Evolutionary conservation across 129 eudicot species (phyloP), one percentile per base, ranked within the genome.

Genomic region (Rutidosis leptorrhynchoides): DNA sequence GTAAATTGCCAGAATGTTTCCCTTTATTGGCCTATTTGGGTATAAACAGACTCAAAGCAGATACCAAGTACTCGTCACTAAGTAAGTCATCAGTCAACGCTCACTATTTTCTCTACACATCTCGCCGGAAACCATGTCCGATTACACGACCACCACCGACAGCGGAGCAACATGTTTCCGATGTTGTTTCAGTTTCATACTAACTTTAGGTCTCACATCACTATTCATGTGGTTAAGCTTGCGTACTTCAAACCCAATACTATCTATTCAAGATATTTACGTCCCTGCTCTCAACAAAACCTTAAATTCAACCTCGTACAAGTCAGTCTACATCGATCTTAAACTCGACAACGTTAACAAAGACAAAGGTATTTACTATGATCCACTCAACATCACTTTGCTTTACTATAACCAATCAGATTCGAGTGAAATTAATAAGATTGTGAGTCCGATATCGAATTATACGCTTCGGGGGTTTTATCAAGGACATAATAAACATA

Each of bases 141-240:
- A 67, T 68, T 68, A 45, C 74, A 17, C 5, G 74, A 21, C 10
- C 77, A 16, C 6, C 55, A 3, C 37, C 64, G 26, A 30, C 80
- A 33, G 63, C 59, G 62, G 57, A 14, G 20, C 74, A 4, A 73
- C 78, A 3, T 86, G 95, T 52, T 67, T 76, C 81, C 22, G 79
- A 14, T 74, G 87, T 57, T 84, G 89, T 61, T 72, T 62, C 78
- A 74, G 73, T 74, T 79, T 89, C 81, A 42, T 76, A 5, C 20
- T 83, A 61, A 79, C 87, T 57, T 57, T 76, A 51, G 87, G 90
- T 59, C 67, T 91, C 69, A 56, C 89, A 23, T 79, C 87, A 16
- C 79, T 85, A 59, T 80, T 85, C 73, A 25, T 79, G 59, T 87
- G 96, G 96, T 83, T 91, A 26, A 75, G 80, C 37, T 80, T 91